A percentile compares a stretch with the other conserved stretches of the same genome.
phyloP scores from a whole-genome alignment of 2,329 filamentous ascomycete genomes.

The Xylariales sp. region DNA sequence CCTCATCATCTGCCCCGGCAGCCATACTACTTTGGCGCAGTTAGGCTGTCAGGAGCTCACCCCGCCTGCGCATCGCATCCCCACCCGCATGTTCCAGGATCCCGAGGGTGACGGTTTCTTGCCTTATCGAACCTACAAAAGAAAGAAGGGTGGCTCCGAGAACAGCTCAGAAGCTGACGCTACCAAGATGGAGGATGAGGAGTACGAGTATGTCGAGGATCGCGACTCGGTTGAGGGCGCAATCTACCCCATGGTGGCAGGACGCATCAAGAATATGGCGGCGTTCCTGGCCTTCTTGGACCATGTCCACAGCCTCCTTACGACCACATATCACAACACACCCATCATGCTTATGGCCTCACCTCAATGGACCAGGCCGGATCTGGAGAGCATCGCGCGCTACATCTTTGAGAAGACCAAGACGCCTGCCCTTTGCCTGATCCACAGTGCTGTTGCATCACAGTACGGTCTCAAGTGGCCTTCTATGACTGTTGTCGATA shows the following conservation, averaged over 20 bases:
- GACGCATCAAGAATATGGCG: slow-evolving; percentile 83
- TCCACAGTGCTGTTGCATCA: slow-evolving; percentile 83
- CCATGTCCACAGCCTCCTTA: slow-evolving; percentile 85
- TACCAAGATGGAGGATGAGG: slow-evolving; percentile 49
- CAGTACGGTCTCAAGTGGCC: slow-evolving; percentile 75
- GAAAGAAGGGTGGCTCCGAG: slow-evolving; percentile 38
- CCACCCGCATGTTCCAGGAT: slow-evolving; percentile 93
- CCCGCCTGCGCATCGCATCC: slow-evolving; percentile 78
- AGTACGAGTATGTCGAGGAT: slow-evolving; percentile 79
- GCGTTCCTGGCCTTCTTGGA: slow-evolving; percentile 92
- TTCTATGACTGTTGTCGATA: slow-evolving; percentile 82
- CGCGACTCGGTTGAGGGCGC: slow-evolving; percentile 83
- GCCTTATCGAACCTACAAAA: slow-evolving; percentile 73
- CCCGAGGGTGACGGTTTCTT: slow-evolving; percentile 69
- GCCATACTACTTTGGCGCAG: slow-evolving; percentile 85
- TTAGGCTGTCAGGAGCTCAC: slow-evolving; percentile 88
- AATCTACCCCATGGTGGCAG: slow-evolving; percentile 70
- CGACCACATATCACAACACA: slow-evolving; percentile 92
- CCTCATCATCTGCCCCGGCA: slow-evolving; percentile 75
- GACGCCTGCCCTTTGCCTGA: slow-evolving; percentile 83
- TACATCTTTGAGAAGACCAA: slow-evolving; percentile 98
- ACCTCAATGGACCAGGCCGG: slow-evolving; percentile 83
- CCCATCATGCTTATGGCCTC: slow-evolving; percentile 88
- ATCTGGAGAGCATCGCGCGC: slow-evolving; percentile 82
- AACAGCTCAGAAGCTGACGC: slow-evolving; percentile 25